Conservation (phyloP, 306 rosid species). For the Cucurbita pepo region DNA sequence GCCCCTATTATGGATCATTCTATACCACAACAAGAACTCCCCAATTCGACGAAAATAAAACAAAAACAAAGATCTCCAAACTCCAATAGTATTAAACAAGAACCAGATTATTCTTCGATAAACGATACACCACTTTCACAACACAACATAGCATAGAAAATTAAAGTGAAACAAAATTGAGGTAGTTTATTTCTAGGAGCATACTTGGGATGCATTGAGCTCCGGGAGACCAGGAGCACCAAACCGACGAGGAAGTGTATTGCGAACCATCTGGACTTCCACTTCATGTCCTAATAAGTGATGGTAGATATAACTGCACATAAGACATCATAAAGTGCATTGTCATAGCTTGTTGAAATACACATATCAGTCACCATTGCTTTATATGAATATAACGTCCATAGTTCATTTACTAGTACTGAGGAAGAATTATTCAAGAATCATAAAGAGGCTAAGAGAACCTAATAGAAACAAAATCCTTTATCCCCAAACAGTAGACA, state of each 20-base stretch:
- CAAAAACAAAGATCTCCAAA: neutral
- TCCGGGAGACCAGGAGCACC: constrained; percentile 99
- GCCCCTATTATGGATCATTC: neutral
- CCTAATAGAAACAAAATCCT: neutral
- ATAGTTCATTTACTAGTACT: neutral
- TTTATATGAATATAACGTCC: neutral
- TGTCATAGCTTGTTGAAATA: neutral
- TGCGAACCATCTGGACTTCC: constrained; percentile 98
- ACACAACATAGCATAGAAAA: neutral
- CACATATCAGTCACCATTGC: neutral
- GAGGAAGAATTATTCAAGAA: neutral
- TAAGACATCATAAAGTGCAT: neutral
- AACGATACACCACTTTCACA: neutral
- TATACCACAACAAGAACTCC: neutral
- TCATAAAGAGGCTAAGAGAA: neutral
- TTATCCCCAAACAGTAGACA: neutral
- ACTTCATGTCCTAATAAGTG: constrained; percentile 97
- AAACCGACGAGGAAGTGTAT: constrained; percentile 90
- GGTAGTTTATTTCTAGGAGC: constrained; percentile 10
- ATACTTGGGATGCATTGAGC: constrained; percentile 97
- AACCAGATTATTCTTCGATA: neutral
- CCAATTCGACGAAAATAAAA: neutral
- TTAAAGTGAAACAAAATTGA: neutral
- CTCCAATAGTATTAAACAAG: neutral
- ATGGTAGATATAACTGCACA: constrained; percentile 85